Percentiles rank a stretch among this genome's conserved stretches.
Conservation (phyloP, 495 filamentous ascomycete species). For the Aspergillus baeticus region DNA sequence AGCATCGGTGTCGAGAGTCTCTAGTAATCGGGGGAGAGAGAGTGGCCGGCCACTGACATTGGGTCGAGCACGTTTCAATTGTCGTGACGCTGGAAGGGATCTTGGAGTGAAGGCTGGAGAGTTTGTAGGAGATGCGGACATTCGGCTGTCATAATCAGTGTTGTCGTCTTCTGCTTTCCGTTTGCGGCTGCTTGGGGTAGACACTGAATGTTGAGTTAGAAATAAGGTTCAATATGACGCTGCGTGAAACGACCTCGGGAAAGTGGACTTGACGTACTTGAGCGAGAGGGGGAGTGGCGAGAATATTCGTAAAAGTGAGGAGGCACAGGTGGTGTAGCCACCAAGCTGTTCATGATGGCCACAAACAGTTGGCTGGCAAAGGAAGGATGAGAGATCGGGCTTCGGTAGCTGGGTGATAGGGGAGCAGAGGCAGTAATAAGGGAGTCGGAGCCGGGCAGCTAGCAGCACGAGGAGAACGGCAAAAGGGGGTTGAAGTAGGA, state of each 20-base stretch:
- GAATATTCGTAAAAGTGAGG: slow-evolving; percentile 72
- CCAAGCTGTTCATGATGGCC: slow-evolving; percentile 61
- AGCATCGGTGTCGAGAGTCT: slow-evolving; percentile 83
- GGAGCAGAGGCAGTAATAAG: slow-evolving; percentile 20
- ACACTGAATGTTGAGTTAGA: slow-evolving; percentile 45
- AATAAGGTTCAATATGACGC: not conserved
- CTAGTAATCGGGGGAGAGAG: slow-evolving; percentile 76
- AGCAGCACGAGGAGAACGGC: slow-evolving; percentile 16
- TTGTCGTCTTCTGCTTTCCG: slow-evolving; percentile 85
- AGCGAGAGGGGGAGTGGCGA: slow-evolving; percentile 68
- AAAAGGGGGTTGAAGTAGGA: slow-evolving; percentile 10
- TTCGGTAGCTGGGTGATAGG: slow-evolving; percentile 5
- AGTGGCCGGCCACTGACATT: slow-evolving; percentile 79
- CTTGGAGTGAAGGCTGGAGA: slow-evolving; percentile 73
- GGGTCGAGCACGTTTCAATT: slow-evolving; percentile 60
- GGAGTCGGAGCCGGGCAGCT: not conserved
- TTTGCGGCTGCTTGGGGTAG: slow-evolving; percentile 64
- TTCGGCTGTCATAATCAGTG: slow-evolving; percentile 67
- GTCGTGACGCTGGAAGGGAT: slow-evolving; percentile 62
- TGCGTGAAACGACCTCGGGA: not conserved
- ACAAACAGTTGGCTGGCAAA: slow-evolving; percentile 37
- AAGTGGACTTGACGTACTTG: slow-evolving; percentile 49
- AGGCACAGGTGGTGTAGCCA: slow-evolving; percentile 66
- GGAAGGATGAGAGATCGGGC: slow-evolving; percentile 16
- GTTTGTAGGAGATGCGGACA: slow-evolving; percentile 80